Evolutionary conservation across 2,329 filamentous ascomycete genomes (phyloP).

Genomic region (Gaeumannomyces tritici): DNA sequence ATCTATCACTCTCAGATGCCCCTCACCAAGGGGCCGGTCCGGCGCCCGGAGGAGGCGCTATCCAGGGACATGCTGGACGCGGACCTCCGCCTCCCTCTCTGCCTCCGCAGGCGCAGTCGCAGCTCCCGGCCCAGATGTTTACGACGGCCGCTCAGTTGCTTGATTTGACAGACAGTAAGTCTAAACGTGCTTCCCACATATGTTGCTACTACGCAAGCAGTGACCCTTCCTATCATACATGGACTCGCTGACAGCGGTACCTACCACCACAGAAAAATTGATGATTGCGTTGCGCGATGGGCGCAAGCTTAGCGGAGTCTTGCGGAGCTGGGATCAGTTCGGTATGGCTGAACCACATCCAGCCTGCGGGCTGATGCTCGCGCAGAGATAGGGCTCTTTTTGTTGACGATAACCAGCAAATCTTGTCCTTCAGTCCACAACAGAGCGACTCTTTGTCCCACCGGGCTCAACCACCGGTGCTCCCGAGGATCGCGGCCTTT

Average conservation of each 20-base stretch:
- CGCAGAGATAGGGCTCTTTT: background rate
- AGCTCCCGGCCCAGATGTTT: constrained; percentile 92
- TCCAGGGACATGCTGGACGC: constrained; percentile 12
- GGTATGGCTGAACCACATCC: constrained; percentile 43
- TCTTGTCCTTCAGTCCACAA: constrained; percentile 84
- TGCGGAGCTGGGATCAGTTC: constrained; percentile 97
- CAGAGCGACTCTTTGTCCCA: constrained; percentile 73
- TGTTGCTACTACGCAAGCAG: background rate
- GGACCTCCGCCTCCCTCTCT: constrained; percentile 11
- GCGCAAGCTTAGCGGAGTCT: constrained; percentile 82
- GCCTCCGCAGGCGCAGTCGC: constrained; percentile 40
- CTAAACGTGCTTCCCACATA: constrained; percentile 1
- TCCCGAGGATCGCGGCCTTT: constrained; percentile 42
- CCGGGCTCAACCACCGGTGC: constrained; percentile 28
- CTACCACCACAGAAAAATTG: constrained; percentile 68
- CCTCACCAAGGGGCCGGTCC: constrained; percentile 16
- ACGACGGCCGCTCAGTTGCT: constrained; percentile 92
- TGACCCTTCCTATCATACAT: background rate
- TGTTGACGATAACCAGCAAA: constrained; percentile 53
- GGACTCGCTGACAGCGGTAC: background rate
- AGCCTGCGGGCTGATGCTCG: background rate
- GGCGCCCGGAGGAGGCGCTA: constrained; percentile 14
- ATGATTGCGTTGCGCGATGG: constrained; percentile 87
- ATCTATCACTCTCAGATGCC: constrained; percentile 19
- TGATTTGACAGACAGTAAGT: constrained; percentile 92